Evolutionary conservation across 768 basidiomycete genomes (phyloP), one percentile per base, ranked within the genome.

Genomic region (Tephrocybe rancida): DNA sequence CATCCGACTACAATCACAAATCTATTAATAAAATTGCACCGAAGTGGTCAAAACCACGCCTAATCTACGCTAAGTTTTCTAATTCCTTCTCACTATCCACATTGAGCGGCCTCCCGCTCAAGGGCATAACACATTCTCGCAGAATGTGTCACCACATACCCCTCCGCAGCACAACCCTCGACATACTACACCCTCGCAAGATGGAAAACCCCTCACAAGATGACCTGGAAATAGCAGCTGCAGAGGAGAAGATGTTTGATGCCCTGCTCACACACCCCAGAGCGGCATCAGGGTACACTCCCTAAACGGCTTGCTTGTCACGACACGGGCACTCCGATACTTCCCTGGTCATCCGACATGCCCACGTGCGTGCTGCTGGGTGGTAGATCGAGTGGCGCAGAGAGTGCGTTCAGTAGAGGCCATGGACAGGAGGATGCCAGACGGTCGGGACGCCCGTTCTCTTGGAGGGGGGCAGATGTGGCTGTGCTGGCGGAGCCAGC

Each of bases 1-100:
- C 49, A 5, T 50, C 30, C 13, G 30, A 50, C 37, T 43, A 30
- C 30, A 43, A 43, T 18, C 41, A 50, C 19, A 30, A 42, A 32
- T 1, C 49, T 6, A 34, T 50, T 13, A 50, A 50, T n/a, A 50
- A 50, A 43, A 42, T 50, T 16, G 30, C 39, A 19, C 41, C 30
- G 2, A 50, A 50, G 30, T 43, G 29, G 49, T 50, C 49, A 21
- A 42, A 42, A 50, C 41, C 41, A 42, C 26, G 30, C 10, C 10
- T 50, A 32, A 50, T 50, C 13, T 42, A 30, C 10, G 49, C 39
- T 42, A 50, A 50, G 49, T 50, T 43, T 43, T 42, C 41, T 18
- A 50, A 43, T 34, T 50, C 49, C 3, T 50, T 26, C 18, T 50
- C 41, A 5, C 30, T 50, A 9, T 32, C 39, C 21, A 50, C 41